These are phyloP conservation scores for Didymella pinodella DNA, from an alignment of 2,329 filamentous ascomycete species.

Conservation along the genomic window DNA sequence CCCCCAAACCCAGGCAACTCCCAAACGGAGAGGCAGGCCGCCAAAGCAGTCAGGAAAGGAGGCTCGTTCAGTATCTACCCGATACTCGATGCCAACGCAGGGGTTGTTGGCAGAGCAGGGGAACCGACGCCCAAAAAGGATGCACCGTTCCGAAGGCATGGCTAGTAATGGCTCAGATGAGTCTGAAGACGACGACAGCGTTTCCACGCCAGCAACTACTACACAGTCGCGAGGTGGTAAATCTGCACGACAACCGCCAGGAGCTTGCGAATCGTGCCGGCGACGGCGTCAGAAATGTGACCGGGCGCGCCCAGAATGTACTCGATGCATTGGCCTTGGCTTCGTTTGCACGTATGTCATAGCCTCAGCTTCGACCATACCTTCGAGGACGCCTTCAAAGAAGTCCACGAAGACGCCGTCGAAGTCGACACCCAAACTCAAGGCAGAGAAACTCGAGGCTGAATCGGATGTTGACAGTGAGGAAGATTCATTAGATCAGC, in stretches of 20 bases:
- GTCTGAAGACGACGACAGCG: not conserved
- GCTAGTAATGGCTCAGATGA: slow-evolving; percentile 11
- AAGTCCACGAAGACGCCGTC: not conserved
- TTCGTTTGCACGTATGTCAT: not conserved
- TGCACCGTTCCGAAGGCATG: slow-evolving; percentile 1
- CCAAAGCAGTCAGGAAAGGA: not conserved
- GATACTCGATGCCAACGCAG: not conserved
- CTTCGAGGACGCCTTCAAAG: not conserved
- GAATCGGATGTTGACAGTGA: not conserved
- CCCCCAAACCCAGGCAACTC: not conserved
- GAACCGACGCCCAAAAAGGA: not conserved
- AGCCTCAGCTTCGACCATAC: not conserved
- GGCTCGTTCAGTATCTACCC: not conserved
- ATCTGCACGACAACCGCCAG: slow-evolving; percentile 3
- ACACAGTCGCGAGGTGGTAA: not conserved
- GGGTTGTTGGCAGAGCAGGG: not conserved
- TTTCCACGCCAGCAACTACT: not conserved
- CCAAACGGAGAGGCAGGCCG: not conserved
- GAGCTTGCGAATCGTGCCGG: slow-evolving; percentile 14
- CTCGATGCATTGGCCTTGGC: slow-evolving; percentile 66
- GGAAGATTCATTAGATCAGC: not conserved
- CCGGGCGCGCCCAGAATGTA: slow-evolving; percentile 73
- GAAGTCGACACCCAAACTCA: not conserved
- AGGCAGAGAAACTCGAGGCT: not conserved
- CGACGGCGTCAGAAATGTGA: slow-evolving; percentile 61